phyloP scores from a whole-genome alignment of 495 filamentous ascomycete genomes.

The Coniosporium apollinis region DNA sequence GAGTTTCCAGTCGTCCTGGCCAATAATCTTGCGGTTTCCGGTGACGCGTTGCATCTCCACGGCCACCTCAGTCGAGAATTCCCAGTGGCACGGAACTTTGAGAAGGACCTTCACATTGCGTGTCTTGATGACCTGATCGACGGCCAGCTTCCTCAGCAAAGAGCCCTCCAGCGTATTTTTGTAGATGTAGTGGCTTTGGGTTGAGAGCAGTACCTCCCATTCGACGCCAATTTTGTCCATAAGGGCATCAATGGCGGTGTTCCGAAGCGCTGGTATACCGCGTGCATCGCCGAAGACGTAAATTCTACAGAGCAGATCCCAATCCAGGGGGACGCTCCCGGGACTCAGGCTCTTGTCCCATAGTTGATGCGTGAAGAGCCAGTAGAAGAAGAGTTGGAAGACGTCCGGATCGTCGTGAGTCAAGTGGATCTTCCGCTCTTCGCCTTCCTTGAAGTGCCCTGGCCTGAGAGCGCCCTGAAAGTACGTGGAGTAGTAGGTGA shows the following conservation, averaged over 20 bases:
- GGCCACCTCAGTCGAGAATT: too few species aligned
- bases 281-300: constrained; percentile 3
- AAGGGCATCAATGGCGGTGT: constrained; percentile 1
- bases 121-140: too few species aligned
- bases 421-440: constrained; percentile 1
- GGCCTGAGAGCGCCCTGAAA: too few species aligned
- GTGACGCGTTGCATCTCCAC: too few species aligned
- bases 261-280: background rate
- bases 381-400: constrained; percentile 5
- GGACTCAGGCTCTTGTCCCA: background rate
- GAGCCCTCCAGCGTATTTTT: constrained; percentile 1
- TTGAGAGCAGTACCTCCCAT: too few species aligned
- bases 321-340: background rate
- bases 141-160: background rate
- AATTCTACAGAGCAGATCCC: background rate
- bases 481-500: too few species aligned
- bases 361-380: constrained; percentile 6
- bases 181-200: background rate
- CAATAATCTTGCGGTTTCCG: too few species aligned
- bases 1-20: too few species aligned
- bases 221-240: background rate
- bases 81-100: too few species aligned
- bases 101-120: too few species aligned
- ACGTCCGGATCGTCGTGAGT: constrained; percentile 6
- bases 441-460: constrained; percentile 2